Conservation (phyloP, 768 basidiomycete genomes). For the Russula vinacea region DNA sequence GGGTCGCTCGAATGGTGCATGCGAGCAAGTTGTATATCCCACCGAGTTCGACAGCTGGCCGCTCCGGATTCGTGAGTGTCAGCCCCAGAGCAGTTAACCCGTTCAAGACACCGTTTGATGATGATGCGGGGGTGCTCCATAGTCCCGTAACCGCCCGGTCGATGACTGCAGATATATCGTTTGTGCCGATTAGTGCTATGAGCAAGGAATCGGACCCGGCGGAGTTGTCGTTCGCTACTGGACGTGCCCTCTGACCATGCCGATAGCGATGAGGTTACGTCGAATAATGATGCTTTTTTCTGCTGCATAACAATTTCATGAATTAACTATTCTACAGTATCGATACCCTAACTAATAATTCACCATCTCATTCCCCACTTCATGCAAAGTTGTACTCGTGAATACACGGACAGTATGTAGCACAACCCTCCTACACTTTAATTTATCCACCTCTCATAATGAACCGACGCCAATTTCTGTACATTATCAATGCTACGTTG, state of each 20-base stretch:
- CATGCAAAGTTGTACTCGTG: background rate
- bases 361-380: background rate
- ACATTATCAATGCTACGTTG: background rate
- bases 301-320: background rate
- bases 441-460: background rate
- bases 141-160: conserved; percentile 10
- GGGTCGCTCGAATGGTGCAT: background rate
- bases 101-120: conserved; percentile 79
- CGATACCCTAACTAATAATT: background rate
- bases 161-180: conserved; percentile 14
- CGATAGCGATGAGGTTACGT: background rate
- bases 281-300: background rate
- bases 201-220: background rate
- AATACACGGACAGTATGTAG: conserved; percentile 11
- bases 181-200: background rate
- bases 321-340: conserved; percentile 8
- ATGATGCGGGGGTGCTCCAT: conserved; percentile 42
- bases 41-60: conserved; percentile 42
- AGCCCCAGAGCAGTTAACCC: conserved; percentile 47
- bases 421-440: background rate
- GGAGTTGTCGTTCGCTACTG: conserved; percentile 1
- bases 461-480: background rate
- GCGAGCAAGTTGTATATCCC: conserved; percentile 25
- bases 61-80: conserved; percentile 36
- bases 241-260: conserved; percentile 21